These are phyloP conservation scores for Aspergillus taichungensis DNA, from an alignment of 495 filamentous ascomycete species.

Conservation along the genomic window DNA sequence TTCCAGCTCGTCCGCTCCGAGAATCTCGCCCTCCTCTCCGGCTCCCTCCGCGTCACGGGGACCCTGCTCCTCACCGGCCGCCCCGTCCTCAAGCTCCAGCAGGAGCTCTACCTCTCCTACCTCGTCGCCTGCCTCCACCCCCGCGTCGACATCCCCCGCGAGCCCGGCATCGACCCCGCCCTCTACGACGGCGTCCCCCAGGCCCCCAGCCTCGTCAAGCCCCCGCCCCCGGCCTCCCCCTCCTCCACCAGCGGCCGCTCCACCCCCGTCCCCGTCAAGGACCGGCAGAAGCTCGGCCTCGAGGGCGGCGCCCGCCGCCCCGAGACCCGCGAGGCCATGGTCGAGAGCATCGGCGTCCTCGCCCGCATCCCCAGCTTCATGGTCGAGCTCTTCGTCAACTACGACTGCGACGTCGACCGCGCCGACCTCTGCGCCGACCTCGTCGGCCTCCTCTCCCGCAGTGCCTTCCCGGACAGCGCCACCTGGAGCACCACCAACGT, in stretches of 20 bases:
- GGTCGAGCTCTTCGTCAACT: conserved; percentile 94
- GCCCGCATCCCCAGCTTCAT: conserved; percentile 89
- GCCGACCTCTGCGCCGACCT: conserved; percentile 92
- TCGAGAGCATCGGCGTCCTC: conserved; percentile 87
- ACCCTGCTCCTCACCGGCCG: conserved; percentile 88
- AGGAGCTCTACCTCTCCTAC: conserved; percentile 94
- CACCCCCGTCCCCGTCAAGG: conserved; percentile 88
- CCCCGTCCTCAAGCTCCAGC: conserved; percentile 88
- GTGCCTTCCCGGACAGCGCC: conserved; percentile 93
- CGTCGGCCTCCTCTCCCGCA: conserved; percentile 83
- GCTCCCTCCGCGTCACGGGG: conserved; percentile 82
- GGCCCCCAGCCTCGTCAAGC: conserved; percentile 77
- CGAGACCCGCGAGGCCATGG: conserved; percentile 95
- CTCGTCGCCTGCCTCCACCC: conserved; percentile 90
- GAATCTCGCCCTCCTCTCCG: conserved; percentile 85
- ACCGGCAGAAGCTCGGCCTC: conserved; percentile 85
- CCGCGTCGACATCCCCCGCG: conserved; percentile 79
- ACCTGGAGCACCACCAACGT: conserved; percentile 99
- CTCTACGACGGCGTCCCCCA: conserved; percentile 93
- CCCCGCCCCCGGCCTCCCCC: conserved; percentile 61
- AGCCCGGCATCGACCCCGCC: conserved; percentile 81
- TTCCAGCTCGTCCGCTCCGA: conserved; percentile 97
- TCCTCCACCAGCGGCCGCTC: conserved; percentile 75
- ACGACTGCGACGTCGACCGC: conserved; percentile 91
- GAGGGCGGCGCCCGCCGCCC: conserved; percentile 89